Evolutionary conservation across 2,329 filamentous ascomycete species (phyloP).

Genomic region (Xylaria multiplex): DNA sequence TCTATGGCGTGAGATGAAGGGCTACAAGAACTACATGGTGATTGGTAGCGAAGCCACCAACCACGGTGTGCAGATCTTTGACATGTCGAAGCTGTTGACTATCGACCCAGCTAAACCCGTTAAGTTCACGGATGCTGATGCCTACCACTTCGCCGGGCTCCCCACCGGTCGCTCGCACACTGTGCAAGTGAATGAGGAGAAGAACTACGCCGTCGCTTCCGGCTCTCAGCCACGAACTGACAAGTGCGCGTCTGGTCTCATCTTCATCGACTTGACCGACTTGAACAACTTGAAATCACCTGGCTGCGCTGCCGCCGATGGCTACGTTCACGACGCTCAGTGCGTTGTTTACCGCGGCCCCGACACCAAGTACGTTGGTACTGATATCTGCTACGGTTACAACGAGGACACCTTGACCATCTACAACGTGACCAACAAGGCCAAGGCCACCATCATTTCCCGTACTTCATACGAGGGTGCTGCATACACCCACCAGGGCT

Average conservation of each 20-base stretch:
- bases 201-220: slow-evolving; percentile 58
- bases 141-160: slow-evolving; percentile 53
- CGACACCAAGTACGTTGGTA: slow-evolving; percentile 56
- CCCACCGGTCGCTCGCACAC: slow-evolving; percentile 59
- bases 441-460: slow-evolving; percentile 56
- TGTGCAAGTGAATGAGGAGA: slow-evolving; percentile 58
- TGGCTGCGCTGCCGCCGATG: slow-evolving; percentile 64
- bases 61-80: slow-evolving; percentile 71
- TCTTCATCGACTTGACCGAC: slow-evolving; percentile 67
- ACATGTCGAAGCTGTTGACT: slow-evolving; percentile 66
- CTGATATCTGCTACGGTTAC: slow-evolving; percentile 66
- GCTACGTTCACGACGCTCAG: slow-evolving; percentile 71
- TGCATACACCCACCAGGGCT: slow-evolving; percentile 65
- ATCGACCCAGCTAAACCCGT: slow-evolving; percentile 56
- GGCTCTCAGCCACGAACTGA: slow-evolving; percentile 53
- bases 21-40: slow-evolving; percentile 51
- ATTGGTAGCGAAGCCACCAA: slow-evolving; percentile 55
- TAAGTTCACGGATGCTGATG: slow-evolving; percentile 57
- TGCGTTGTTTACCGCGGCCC: slow-evolving; percentile 66
- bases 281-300: slow-evolving; percentile 62
- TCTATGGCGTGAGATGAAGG: slow-evolving; percentile 64
- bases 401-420: slow-evolving; percentile 63
- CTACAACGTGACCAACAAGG: slow-evolving; percentile 62
- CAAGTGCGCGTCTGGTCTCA: slow-evolving; percentile 63
- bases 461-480: slow-evolving; percentile 64